Base-by-base conservation (phyloP, 345 rosid genomes). In the Psidium friedrichsthalianum region DNA sequence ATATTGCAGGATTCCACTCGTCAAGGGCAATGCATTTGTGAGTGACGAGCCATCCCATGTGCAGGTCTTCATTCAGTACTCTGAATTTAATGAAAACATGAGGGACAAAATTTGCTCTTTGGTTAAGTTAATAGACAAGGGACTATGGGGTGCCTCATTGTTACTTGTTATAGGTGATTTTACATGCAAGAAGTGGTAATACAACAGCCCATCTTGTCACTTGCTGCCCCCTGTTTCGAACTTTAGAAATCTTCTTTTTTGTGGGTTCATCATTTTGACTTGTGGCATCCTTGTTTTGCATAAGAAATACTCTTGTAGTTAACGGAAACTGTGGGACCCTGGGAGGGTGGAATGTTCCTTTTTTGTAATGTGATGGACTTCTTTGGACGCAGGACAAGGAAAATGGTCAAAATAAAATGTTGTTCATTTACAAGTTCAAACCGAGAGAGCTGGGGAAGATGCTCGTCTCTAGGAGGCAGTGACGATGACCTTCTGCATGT, bases 381-480 rank as follows among this genome's bases (percentile, higher is more conserved):
- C 16, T n/a, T 52, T 51, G 84, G 49, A 82, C 61, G 58, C 94
- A 97, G 98, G 98, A 93, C 84, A 93, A 93, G 87, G 87, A 87
- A 84, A 82, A 89, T 90, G 94, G 85, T 57, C 93, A 85, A 84
- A 91, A 86, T 59, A 82, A 98, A 97, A 83, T 95, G 96, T 82
- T 95, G 97, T 88, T 97, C 98, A 5, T 93, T 93, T 85, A 95
- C 96, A 74, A 96, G 99, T 93, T 97, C 98, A n/a, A 96, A 92
- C 89, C 92, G 98, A 89, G 98, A 94, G 91, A 97, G 99, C 88
- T 97, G 99, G 99, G 99, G 98, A 84, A 91, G 98, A 90, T 97
- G 99, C 92, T 96, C 98, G 83, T 96, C 98, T 86, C 86, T 95
- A 59, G 98, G 98, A 83, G 98, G 95, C 89, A 93, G 95, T 27